Conservation (phyloP, 2,329 filamentous ascomycete genomes). For the Aspergillus sp. region DNA sequence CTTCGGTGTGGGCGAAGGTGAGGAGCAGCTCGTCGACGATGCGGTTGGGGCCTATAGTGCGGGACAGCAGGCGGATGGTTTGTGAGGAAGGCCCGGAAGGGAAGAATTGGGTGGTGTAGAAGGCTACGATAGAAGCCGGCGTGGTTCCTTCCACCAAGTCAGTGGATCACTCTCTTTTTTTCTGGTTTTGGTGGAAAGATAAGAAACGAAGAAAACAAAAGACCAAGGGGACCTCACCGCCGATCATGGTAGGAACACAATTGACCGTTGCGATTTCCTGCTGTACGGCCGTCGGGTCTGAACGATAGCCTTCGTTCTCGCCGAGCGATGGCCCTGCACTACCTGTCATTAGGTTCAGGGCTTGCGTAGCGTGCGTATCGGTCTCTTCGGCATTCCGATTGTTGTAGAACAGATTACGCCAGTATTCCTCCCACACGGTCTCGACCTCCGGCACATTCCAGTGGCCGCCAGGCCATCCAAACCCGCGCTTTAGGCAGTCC, state of each 20-base stretch:
- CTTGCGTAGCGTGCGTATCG: conserved; percentile 19
- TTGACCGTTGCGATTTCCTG: conserved; percentile 29
- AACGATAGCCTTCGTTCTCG: conserved; percentile 4
- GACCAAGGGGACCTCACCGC: conserved; percentile 23
- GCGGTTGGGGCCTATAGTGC: conserved; percentile 56
- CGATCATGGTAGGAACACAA: conserved; percentile 37
- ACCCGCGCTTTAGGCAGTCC: conserved; percentile 57
- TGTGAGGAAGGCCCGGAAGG: conserved; percentile 48
- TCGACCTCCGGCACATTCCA: conserved; percentile 38
- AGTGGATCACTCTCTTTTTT: not conserved
- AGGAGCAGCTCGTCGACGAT: conserved; percentile 60
- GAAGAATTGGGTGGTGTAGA: conserved; percentile 56
- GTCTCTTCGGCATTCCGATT: conserved; percentile 18
- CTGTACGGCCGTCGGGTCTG: conserved; percentile 6
- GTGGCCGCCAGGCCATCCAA: conserved; percentile 40
- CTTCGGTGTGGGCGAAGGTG: conserved; percentile 54
- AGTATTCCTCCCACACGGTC: conserved; percentile 40
- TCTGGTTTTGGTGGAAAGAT: not conserved
- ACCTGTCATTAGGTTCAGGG: conserved; percentile 19
- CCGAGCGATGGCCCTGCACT: conserved; percentile 3
- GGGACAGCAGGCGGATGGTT: conserved; percentile 52
- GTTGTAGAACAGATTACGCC: conserved; percentile 21
- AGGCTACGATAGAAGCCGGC: conserved; percentile 34
- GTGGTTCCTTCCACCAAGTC: conserved; percentile 18
- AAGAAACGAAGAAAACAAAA: not conserved